Conservation (phyloP, 768 basidiomycete species). For the Leucocoprinus birnbaumii region DNA sequence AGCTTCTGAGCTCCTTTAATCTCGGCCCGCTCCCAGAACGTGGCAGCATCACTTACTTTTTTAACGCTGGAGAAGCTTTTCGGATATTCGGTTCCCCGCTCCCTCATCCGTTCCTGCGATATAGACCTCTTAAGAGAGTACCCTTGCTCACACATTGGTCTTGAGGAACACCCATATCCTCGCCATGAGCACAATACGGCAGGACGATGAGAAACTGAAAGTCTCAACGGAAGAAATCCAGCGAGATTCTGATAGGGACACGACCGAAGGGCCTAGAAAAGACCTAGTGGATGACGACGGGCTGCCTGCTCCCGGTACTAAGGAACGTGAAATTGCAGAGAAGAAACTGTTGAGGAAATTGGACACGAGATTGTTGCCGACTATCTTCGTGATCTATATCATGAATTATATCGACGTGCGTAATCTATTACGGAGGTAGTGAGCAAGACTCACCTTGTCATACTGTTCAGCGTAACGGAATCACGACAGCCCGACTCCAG, state of each 20-base stretch:
- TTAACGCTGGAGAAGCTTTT: background rate
- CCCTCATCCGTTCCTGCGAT: too few species aligned
- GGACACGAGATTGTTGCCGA: slow-evolving; percentile 50
- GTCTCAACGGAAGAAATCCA: slow-evolving; percentile 2
- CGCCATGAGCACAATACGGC: background rate
- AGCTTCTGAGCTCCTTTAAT: slow-evolving; percentile 2
- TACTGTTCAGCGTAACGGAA: slow-evolving; percentile 33
- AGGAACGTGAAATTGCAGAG: slow-evolving; percentile 29
- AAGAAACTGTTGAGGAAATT: slow-evolving; percentile 47
- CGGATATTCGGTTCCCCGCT: background rate
- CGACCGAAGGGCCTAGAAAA: background rate
- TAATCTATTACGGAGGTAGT: background rate
- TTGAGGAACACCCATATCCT: background rate
- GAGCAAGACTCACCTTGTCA: background rate
- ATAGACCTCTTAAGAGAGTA: background rate
- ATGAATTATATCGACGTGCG: slow-evolving; percentile 65
- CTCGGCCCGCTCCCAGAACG: background rate
- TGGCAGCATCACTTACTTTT: background rate
- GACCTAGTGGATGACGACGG: background rate
- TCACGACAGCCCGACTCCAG: slow-evolving; percentile 43
- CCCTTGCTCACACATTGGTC: too few species aligned
- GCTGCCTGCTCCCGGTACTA: slow-evolving; percentile 3
- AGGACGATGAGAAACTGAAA: background rate
- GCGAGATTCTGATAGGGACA: background rate
- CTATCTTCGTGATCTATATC: slow-evolving; percentile 53